Base-by-base conservation (phyloP, 257 asterid species). In the Ballota nigra region DNA sequence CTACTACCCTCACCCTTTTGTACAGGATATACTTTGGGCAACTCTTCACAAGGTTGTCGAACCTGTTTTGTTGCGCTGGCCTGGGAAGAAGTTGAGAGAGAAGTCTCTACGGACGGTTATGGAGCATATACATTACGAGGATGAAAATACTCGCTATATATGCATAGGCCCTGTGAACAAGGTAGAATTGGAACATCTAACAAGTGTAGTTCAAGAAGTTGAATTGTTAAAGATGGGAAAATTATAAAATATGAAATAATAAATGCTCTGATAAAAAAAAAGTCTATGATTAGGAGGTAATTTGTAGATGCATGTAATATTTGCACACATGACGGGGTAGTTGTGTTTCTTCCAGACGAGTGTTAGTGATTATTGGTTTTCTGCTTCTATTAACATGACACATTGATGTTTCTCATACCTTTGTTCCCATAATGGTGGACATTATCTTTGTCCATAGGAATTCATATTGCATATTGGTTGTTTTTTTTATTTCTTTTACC, bases 161-260 rank as follows among this genome's bases (percentile, higher is more conserved):
- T 94, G 98, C 89, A 91, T 94, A 68, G 97, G 96, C 55, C 96
- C 97, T 49, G 97, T 94, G 70, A 94, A 91, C 89, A 94, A 94
- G 98, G 98, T 94, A 70, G 47, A 72, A 63, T 71, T 41, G 41
- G 63, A 74, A 56, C 26, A 26, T 38, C 23, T 71, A n/a, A 60
- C 45, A 59, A 66, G 31, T 13, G 22, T 55, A 62, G 31, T n/a
- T 11, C 24, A 1, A 19, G 33, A 55, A 43, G 45, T 34, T 68
- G 51, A 41, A 47, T 45, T 53, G 22, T 63, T 34, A 65, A 33
- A 28, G 47, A 8, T 10, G 45, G 8, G 62, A 69, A 51, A 57
- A 28, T 36, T 31, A 56, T 52, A 67, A 67, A 60, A 47, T 69
- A 20, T 73, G 55, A 69, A 18, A 45, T 34, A 31, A 45, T 3